Conservation (phyloP, 495 filamentous ascomycete species). For the Poronia punctata region DNA sequence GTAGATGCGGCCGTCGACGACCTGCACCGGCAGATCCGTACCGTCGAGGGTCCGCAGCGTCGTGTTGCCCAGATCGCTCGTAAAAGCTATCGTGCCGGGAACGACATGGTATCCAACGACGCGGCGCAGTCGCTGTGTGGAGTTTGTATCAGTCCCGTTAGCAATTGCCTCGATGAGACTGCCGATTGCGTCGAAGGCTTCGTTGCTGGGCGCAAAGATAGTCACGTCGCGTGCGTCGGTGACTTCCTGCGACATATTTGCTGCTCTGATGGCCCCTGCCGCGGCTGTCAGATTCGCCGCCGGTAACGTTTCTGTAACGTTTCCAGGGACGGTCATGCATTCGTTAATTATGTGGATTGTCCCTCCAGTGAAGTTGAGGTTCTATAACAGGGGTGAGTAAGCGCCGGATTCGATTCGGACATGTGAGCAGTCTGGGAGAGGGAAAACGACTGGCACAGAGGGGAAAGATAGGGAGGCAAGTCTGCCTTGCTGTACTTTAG, state of each 20-base stretch:
- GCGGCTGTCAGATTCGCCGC: conserved; percentile 48
- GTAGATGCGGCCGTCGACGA: conserved; percentile 18
- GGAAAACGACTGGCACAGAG: background rate
- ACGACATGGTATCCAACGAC: conserved; percentile 57
- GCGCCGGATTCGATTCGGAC: background rate
- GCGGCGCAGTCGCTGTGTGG: conserved; percentile 33
- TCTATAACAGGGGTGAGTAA: conserved; percentile 25
- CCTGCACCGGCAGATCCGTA: no score
- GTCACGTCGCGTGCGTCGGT: conserved; percentile 45
- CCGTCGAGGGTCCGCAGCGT: conserved; percentile 45
- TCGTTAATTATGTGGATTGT: conserved; percentile 60
- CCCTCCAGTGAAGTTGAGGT: conserved; percentile 57
- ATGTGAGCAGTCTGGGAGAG: background rate
- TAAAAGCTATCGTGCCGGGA: conserved; percentile 46
- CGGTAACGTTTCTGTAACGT: conserved; percentile 42
- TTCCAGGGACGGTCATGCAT: conserved; percentile 49
- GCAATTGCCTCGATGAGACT: no score
- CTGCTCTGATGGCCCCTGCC: conserved; percentile 45
- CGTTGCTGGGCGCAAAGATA: conserved; percentile 56
- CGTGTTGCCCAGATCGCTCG: conserved; percentile 43
- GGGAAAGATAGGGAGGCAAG: background rate
- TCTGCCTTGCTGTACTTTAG: background rate
- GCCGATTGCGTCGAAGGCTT: conserved; percentile 55
- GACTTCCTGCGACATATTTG: conserved; percentile 37
- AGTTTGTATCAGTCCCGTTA: no score